A percentile compares a stretch with the other conserved stretches of the same genome.
phyloP scores from a whole-genome alignment of 2,329 filamentous ascomycete genomes.

The Aaosphaeria arxii region DNA sequence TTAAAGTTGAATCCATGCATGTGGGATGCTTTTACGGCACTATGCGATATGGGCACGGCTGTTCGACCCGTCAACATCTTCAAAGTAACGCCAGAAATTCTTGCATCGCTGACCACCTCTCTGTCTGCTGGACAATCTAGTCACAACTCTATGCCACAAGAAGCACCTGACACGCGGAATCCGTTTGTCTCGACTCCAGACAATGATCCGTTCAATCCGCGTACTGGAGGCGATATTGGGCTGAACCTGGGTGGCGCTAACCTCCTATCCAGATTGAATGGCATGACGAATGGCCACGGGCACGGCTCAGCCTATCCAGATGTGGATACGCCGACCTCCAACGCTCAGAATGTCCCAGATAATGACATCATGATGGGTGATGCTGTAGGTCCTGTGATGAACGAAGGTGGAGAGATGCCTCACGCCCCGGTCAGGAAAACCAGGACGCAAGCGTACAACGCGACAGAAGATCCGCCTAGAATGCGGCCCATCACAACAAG shows the following conservation, averaged over 20 bases:
- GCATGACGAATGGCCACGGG: slow-evolving; percentile 21
- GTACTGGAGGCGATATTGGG: slow-evolving; percentile 29
- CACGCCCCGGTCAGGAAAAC: slow-evolving; percentile 46
- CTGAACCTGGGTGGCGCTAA: slow-evolving; percentile 36
- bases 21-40: slow-evolving; percentile 91
- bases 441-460: slow-evolving; percentile 30
- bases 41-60: slow-evolving; percentile 79
- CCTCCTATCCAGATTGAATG: slow-evolving; percentile 43
- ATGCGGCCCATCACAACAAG: slow-evolving; percentile 41
- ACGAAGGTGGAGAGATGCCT: slow-evolving; percentile 41
- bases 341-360: slow-evolving; percentile 37
- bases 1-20: slow-evolving; percentile 91
- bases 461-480: slow-evolving; percentile 35
- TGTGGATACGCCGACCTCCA: slow-evolving; percentile 48
- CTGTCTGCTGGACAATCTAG: slow-evolving; percentile 18
- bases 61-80: slow-evolving; percentile 85
- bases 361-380: slow-evolving; percentile 45
- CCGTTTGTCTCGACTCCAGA: slow-evolving; percentile 35
- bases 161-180: slow-evolving; percentile 20
- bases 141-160: slow-evolving; percentile 4
- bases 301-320: slow-evolving; percentile 19
- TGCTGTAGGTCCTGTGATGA: slow-evolving; percentile 29
- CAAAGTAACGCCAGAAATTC: slow-evolving; percentile 66
- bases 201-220: slow-evolving; percentile 46
- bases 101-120: slow-evolving; percentile 44